phyloP scores from a whole-genome alignment of 306 rosid species.

The Lathyrus aphaca region DNA sequence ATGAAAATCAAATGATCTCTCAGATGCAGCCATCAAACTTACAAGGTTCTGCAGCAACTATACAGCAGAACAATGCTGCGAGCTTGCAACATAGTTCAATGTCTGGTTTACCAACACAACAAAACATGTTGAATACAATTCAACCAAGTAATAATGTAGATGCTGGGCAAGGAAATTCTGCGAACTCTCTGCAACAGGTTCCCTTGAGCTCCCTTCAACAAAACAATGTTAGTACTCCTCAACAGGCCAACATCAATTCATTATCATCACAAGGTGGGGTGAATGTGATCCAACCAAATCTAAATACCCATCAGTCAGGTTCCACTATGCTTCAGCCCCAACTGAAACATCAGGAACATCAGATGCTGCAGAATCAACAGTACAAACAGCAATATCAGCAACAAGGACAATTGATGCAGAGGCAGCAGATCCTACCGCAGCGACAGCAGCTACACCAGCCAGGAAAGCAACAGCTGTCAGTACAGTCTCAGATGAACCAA shows the following conservation, averaged over 20 bases:
- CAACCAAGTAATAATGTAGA: conserved; percentile 66
- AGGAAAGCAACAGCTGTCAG: conserved; percentile 67
- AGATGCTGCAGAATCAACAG: conserved; percentile 60
- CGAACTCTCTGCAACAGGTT: conserved; percentile 66
- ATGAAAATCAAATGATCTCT: conserved; percentile 72
- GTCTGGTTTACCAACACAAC: conserved; percentile 64
- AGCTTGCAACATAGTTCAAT: conserved; percentile 73
- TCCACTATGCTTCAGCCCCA: conserved; percentile 68
- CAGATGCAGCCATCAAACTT: conserved; percentile 65
- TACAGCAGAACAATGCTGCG: conserved; percentile 62
- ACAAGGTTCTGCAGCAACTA: conserved; percentile 56
- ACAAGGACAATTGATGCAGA: conserved; percentile 48
- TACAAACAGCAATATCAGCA: conserved; percentile 58
- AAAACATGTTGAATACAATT: conserved; percentile 61
- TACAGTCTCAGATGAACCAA: conserved; percentile 75
- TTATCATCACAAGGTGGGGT: conserved; percentile 69
- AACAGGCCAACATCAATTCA: conserved; percentile 58
- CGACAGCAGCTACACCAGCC: conserved; percentile 59
- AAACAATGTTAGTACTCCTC: conserved; percentile 66
- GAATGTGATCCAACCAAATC: conserved; percentile 60
- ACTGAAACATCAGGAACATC: conserved; percentile 70
- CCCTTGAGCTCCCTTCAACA: conserved; percentile 69
- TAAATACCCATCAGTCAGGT: conserved; percentile 58
- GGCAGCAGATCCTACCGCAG: conserved; percentile 56
- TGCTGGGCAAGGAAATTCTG: conserved; percentile 64